Evolutionary conservation across 495 filamentous ascomycete species (phyloP).

Genomic region (Aspergillus cavernicola): DNA sequence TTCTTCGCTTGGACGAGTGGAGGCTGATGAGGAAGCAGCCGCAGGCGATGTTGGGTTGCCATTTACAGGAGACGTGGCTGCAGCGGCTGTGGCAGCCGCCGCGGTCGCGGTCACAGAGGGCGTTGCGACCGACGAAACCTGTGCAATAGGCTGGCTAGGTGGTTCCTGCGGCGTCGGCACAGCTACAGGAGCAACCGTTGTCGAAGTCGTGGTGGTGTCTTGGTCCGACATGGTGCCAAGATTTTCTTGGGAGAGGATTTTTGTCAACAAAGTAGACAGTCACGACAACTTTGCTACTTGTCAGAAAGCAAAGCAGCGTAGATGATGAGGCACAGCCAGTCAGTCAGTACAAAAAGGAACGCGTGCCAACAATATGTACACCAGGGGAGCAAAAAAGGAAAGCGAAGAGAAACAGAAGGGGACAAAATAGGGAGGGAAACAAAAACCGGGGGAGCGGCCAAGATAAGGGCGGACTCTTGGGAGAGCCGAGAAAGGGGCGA

Average conservation of each 20-base stretch:
- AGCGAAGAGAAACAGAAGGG: slow-evolving; percentile 5
- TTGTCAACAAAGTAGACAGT: not conserved
- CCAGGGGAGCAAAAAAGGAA: not conserved
- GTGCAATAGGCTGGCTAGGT: slow-evolving; percentile 16
- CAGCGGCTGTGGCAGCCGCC: slow-evolving; percentile 42
- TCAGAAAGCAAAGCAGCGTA: not conserved
- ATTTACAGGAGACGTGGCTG: slow-evolving; percentile 37
- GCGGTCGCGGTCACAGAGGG: slow-evolving; percentile 44
- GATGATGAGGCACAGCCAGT: not conserved
- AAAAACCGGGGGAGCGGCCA: slow-evolving; percentile 15
- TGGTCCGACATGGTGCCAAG: slow-evolving; percentile 28
- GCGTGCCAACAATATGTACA: slow-evolving; percentile 2
- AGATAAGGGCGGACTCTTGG: too few relatives aligned
- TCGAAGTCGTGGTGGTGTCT: slow-evolving; percentile 20
- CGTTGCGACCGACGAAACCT: slow-evolving; percentile 32
- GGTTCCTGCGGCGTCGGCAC: slow-evolving; percentile 27
- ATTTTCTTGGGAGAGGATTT: slow-evolving; percentile 20
- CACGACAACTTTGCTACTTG: not conserved
- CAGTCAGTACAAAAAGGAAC: slow-evolving; percentile 6
- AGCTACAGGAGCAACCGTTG: slow-evolving; percentile 25
- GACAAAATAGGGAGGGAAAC: slow-evolving; percentile 2
- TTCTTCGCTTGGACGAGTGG: slow-evolving; percentile 45
- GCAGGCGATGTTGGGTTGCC: slow-evolving; percentile 17
- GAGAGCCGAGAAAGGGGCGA: slow-evolving; percentile 20
- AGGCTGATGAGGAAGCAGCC: slow-evolving; percentile 2